Base-by-base conservation (phyloP, 108 stramenopile genomes). In the Skeletonema tropicum region DNA sequence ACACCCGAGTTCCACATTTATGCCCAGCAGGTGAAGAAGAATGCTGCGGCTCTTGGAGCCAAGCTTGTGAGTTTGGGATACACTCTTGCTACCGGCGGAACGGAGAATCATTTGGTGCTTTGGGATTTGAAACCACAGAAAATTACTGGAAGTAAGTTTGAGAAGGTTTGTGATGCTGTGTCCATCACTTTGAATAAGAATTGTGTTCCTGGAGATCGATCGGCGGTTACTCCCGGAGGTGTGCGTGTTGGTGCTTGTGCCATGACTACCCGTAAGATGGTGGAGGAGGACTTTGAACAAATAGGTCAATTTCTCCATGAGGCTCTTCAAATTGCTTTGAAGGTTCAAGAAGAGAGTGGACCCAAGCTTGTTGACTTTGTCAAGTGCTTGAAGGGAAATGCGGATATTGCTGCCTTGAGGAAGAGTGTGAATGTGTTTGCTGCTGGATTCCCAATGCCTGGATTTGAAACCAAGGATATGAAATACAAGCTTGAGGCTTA, bases 171-270 rank as follows among this genome's bases (percentile, higher is more conserved):
- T 85, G 99, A 99, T 78, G 89, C 88, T 12, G 91, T 95, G 32
- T 89, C 91, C 90, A 99, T 99, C 85, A 99, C 99, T 41, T 79
- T 99, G 57, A 99, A 99, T 93, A 99, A 99, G 87, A 99, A 99
- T 80, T 97, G 98, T 45, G 97, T 99, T 32, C 94, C 94, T 26
- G 99, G 98, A 63, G 99, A 99, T 86, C 68, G 91, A 58, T 98
- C 97, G 52, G 99, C 99, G 41, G 86, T 99, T n/a, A 96, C 97
- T 19, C 99, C 99, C 55, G 99, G 99, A 26, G 99, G 99, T 55
- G 98, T 98, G 31, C 94, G 99, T 33, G 93, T 99, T 64, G 99
- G 99, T 55, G 82, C 98, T 1, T 96, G 96, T 13, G 98, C 98
- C 31, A 68, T 97, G 75, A 97, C 96, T 11, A 97, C 94, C 5